Evolutionary conservation across 495 filamentous ascomycete species (phyloP).

Genomic region (Penicillium antarcticum): DNA sequence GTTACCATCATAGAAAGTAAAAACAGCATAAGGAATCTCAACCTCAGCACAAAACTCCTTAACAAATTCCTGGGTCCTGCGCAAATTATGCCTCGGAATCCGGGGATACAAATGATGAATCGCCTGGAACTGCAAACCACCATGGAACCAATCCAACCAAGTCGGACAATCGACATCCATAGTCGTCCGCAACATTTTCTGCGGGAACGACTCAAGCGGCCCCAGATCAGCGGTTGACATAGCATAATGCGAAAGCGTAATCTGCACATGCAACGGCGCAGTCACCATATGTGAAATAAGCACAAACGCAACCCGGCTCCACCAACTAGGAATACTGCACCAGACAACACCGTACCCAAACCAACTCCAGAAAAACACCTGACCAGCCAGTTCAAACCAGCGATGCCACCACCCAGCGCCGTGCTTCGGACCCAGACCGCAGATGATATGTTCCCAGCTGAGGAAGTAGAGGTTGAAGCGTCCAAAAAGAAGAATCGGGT

Average conservation of each 20-base stretch:
- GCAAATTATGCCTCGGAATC: slow-evolving; percentile 82
- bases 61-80: slow-evolving; percentile 74
- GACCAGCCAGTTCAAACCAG: slow-evolving; percentile 72
- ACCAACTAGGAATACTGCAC: slow-evolving; percentile 59
- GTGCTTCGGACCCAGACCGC: slow-evolving; percentile 66
- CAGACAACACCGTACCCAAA: slow-evolving; percentile 80
- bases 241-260: slow-evolving; percentile 88
- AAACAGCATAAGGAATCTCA: slow-evolving; percentile 81
- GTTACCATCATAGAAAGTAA: slow-evolving; percentile 84
- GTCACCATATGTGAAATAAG: slow-evolving; percentile 80
- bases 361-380: slow-evolving; percentile 84
- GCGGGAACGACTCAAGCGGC: slow-evolving; percentile 76
- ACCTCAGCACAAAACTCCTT: slow-evolving; percentile 81
- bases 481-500: slow-evolving; percentile 71
- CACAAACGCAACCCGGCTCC: slow-evolving; percentile 65
- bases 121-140: slow-evolving; percentile 86
- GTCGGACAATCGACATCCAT: slow-evolving; percentile 90
- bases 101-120: slow-evolving; percentile 85
- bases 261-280: slow-evolving; percentile 81
- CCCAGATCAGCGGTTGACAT: slow-evolving; percentile 88
- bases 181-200: slow-evolving; percentile 88
- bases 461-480: slow-evolving; percentile 81
- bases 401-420: slow-evolving; percentile 81
- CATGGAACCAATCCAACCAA: slow-evolving; percentile 90
- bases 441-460: slow-evolving; percentile 71